Percentiles rank a stretch among this genome's conserved stretches.
Conservation (phyloP, 176 grass and related monocot genomes). For the Rhynchospora tenuis region DNA sequence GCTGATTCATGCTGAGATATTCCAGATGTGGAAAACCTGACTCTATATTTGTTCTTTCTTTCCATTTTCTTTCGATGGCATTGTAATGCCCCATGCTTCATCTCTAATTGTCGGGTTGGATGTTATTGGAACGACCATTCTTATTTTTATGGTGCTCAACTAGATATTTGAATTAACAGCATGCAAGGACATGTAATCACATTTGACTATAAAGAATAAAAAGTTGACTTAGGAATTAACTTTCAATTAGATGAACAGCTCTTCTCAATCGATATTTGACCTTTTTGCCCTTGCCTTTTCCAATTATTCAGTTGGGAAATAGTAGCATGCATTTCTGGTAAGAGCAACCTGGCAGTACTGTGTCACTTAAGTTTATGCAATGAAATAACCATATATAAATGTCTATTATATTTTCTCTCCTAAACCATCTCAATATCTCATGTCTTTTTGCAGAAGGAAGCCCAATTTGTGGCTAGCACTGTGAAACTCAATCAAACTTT, state of each 20-base stretch:
- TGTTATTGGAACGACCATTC: not conserved
- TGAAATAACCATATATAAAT: not conserved
- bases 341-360: not conserved
- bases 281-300: not conserved
- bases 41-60: not conserved
- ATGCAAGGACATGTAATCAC: not conserved
- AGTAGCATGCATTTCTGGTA: not conserved
- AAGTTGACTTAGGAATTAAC: not conserved
- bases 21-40: not conserved
- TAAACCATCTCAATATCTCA: constrained; percentile 6
- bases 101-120: not conserved
- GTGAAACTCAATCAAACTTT: constrained; percentile 58
- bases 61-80: not conserved
- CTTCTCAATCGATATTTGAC: too few species aligned
- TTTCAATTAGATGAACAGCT: not conserved
- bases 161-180: not conserved
- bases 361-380: not conserved
- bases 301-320: not conserved
- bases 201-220: not conserved
- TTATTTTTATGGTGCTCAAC: not conserved
- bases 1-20: not conserved
- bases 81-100: not conserved
- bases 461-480: constrained; percentile 39
- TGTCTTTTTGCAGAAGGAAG: constrained; percentile 39
- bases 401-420: not conserved